Evolutionary conservation across 768 basidiomycete genomes (phyloP), one percentile per base, ranked within the genome.

Genomic region (Cystobasidium onofrii): DNA sequence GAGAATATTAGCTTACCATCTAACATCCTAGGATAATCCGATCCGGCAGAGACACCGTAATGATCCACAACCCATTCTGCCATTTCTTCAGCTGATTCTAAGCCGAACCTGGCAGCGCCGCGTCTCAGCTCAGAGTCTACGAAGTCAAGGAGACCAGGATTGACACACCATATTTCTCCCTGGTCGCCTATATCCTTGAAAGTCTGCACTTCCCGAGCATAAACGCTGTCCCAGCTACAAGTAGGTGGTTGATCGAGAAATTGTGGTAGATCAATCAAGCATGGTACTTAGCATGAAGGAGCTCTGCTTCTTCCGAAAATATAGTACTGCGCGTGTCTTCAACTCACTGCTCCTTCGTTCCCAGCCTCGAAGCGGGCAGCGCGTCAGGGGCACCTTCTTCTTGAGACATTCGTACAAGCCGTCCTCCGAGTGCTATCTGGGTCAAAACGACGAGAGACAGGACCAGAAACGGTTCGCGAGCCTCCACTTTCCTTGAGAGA

Each of bases 161-260:
- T 23, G 15, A 60, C 69, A 15, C 29, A 83, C 82, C 83, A 83
- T 33, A 84, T 80, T 75, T 84, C 83, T 9, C 83, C 83, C 71
- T 83, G 82, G 64, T 83, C 83, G 0, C 83, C 83, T 3, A 82
- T 80, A 63, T 83, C 82, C 64, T 81, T 77, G 73, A 82, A 83
- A 18, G 80, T 80, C 34, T 78, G 72, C 1, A 81, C 81, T 66
- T 83, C 83, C 0, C 82, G 78, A 13, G 23, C 69, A 44, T 71
- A 71, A 20, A 71, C 69, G 29, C 27, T 34, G 41, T 71, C 69
- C 69, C 69, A 71, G 54, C 69, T 71, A 25, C 44, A 50, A 9
- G 23, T 43, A 50, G n/a, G 23, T 43, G n/a, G 23, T 43, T 33
- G 65, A 64, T 64, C 60, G 46, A 50, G 33, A 60, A 29, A 15